Evolutionary conservation across 352 stramenopile species (phyloP), one percentile per base, ranked within the genome.

Genomic region (Pythium phragmitis): DNA sequence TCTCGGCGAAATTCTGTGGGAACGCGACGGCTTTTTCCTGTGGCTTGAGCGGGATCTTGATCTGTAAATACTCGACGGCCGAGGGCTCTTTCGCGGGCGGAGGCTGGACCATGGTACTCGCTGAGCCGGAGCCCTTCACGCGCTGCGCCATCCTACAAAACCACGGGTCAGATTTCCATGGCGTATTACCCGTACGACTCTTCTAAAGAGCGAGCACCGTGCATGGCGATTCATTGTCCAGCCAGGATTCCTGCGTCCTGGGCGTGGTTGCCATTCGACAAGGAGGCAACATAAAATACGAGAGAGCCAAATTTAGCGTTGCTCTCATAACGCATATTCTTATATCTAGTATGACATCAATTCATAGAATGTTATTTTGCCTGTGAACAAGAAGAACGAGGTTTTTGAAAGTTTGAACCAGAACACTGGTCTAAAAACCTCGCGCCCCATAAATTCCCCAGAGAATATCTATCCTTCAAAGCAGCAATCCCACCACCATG

Each of bases 1-100:
- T 68, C 41, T 80, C 69, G n/a, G 72, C 57, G 55, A 90, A 76
- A 34, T 72, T 58, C 6, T 73, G 49, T 4, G 79, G 76, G 36
- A 89, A 65, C 0, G 61, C 63, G 4, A 72, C 50, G 2, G 83
- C 80, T 14, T 74, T 77, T 33, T 85, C 69, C 42, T 87, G 81
- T 4, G 77, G 68, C 34, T 78, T 79, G 17, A 92, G 67, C 1
- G 79, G 77, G 34, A 91, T 82, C 28, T 66, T 69, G 14, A 91
- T 70, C 33, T 86, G 76, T 49, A 88, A 41, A 7, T 74, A 65
- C 39, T 80, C 72, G 30, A 88, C 75, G 30, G 70, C 68, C 9
- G 61, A 68, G 16, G 63, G 63, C 30, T 70, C 75, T 34, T 87
- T 74, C 1, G 48, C 37, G 26, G 34, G 43, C 13, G 55, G 54